phyloP scores from a whole-genome alignment of 495 filamentous ascomycete genomes.

The Penicillium coffeae region DNA sequence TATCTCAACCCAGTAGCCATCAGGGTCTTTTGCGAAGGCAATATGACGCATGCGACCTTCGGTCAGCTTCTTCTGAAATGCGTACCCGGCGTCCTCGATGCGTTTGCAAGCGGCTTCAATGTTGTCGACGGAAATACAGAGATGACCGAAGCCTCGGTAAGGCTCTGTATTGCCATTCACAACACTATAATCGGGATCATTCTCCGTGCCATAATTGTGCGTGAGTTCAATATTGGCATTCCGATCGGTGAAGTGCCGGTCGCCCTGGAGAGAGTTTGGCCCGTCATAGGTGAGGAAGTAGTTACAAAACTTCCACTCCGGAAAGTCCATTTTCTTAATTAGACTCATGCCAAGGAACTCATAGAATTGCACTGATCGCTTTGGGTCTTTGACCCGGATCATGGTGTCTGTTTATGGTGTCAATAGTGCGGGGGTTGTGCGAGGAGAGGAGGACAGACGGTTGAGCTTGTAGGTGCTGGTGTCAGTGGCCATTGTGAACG shows the following conservation, averaged over 20 bases:
- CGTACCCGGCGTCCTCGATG: slow-evolving; percentile 83
- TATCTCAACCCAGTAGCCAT: slow-evolving; percentile 87
- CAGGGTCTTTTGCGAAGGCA: slow-evolving; percentile 89
- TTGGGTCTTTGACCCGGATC: slow-evolving; percentile 93
- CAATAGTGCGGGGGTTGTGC: slow-evolving; percentile 5
- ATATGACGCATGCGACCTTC: slow-evolving; percentile 88
- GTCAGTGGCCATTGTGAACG: slow-evolving; percentile 71
- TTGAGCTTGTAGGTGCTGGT: slow-evolving; percentile 83
- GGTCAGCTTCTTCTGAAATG: slow-evolving; percentile 87
- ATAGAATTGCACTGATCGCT: slow-evolving; percentile 89
- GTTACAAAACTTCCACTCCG: slow-evolving; percentile 84
- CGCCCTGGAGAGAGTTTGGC: slow-evolving; percentile 68
- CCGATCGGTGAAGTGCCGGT: slow-evolving; percentile 76
- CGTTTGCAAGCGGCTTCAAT: slow-evolving; percentile 84
- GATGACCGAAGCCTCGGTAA: slow-evolving; percentile 83
- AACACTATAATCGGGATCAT: slow-evolving; percentile 74
- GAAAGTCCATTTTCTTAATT: slow-evolving; percentile 68
- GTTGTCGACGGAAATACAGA: slow-evolving; percentile 84
- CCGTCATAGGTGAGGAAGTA: slow-evolving; percentile 58
- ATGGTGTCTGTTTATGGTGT: slow-evolving; percentile 47
- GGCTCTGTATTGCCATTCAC: slow-evolving; percentile 90
- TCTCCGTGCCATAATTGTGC: slow-evolving; percentile 95
- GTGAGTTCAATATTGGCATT: slow-evolving; percentile 90
- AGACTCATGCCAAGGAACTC: slow-evolving; percentile 86
- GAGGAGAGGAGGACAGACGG: slow-evolving; percentile 48